Conservation (phyloP, 129 eudicot genomes). For the Glebionis coronaria region DNA sequence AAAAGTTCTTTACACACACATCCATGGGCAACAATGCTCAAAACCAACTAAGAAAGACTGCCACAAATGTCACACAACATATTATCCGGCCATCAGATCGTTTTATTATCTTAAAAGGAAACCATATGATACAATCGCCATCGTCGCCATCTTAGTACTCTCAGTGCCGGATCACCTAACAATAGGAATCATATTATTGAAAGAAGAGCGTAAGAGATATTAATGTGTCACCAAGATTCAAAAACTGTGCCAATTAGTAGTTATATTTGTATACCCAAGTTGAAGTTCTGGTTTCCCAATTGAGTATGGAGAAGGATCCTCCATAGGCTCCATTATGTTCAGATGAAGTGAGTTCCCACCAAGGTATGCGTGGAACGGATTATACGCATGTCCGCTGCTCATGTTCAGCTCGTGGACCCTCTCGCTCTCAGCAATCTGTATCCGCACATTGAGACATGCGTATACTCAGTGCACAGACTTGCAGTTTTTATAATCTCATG, state of each 20-base stretch:
- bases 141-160: slow-evolving; percentile 2
- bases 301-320: slow-evolving; percentile 20
- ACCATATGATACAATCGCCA: slow-evolving; percentile 2
- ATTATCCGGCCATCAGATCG: slow-evolving; percentile 14
- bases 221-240: not conserved
- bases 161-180: slow-evolving; percentile 18
- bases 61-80: slow-evolving; percentile 13
- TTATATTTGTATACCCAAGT: slow-evolving; percentile 28
- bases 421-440: slow-evolving; percentile 61
- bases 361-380: slow-evolving; percentile 31
- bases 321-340: slow-evolving; percentile 35
- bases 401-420: slow-evolving; percentile 53
- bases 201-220: not conserved
- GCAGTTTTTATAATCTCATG: not conserved
- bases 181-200: not conserved
- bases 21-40: slow-evolving; percentile 9
- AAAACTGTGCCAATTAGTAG: not conserved
- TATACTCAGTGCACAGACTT: not conserved
- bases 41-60: slow-evolving; percentile 12
- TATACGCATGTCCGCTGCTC: slow-evolving; percentile 46
- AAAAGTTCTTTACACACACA: not conserved
- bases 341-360: slow-evolving; percentile 37
- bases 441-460: too few species aligned
- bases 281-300: slow-evolving; percentile 31
- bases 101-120: slow-evolving; percentile 20